These are phyloP conservation scores for Heliosperma pusillum DNA, from an alignment of 148 eudicot species.

Conservation along the genomic window DNA sequence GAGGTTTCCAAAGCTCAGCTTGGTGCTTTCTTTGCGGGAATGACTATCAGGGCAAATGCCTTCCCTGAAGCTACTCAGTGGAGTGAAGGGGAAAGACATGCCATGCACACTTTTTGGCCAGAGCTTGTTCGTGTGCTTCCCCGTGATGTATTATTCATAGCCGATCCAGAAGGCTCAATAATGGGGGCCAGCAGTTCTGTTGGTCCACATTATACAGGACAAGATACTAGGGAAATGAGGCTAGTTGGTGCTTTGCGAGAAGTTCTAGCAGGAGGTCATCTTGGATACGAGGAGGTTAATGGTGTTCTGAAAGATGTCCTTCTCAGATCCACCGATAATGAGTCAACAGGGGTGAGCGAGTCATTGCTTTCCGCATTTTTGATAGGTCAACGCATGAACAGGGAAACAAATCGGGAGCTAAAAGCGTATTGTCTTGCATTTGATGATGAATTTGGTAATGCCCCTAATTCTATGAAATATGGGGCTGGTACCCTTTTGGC, in stretches of 20 bases:
- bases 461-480: constrained; percentile 18
- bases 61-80: constrained; percentile 96
- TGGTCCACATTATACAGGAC: constrained; percentile 85
- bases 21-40: constrained; percentile 93
- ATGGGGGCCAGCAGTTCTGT: constrained; percentile 69
- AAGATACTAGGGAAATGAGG: constrained; percentile 82
- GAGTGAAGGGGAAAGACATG: constrained; percentile 92
- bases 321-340: constrained; percentile 39
- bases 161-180: constrained; percentile 96
- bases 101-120: constrained; percentile 88
- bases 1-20: constrained; percentile 83
- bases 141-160: constrained; percentile 76
- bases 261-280: constrained; percentile 93
- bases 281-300: constrained; percentile 96
- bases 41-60: constrained; percentile 90
- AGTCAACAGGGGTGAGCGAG: constrained; percentile 55
- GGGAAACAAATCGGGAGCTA: constrained; percentile 96
- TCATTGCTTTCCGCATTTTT: constrained; percentile 90
- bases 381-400: constrained; percentile 96
- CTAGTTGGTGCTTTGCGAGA: constrained; percentile 94
- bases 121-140: constrained; percentile 70
- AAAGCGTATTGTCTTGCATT: constrained; percentile 98
- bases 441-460: constrained; percentile 87
- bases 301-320: constrained; percentile 88
- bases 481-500: constrained; percentile 20